phyloP scores from a whole-genome alignment of 1,284 basidiomycete genomes.

The Trichosporon faecale region DNA sequence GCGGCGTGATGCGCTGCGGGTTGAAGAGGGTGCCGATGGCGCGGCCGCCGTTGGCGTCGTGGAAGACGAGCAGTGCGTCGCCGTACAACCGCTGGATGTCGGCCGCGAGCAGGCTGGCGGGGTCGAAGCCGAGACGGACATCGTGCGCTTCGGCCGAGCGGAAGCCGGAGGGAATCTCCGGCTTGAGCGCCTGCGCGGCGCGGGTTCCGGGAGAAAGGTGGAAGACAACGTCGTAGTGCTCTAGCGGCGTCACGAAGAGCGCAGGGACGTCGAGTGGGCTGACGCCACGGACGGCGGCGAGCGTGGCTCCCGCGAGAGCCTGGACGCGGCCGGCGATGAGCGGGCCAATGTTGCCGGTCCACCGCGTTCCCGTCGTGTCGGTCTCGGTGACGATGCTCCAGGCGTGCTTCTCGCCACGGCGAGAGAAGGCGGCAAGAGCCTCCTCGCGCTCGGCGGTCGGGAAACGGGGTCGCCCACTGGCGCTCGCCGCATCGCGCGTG shows the following conservation, averaged over 20 bases:
- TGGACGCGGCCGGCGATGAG: conserved; percentile 68
- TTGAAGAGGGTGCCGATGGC: conserved; percentile 85
- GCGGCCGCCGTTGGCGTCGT: conserved; percentile 76
- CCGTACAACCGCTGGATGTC: conserved; percentile 70
- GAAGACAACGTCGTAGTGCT: conserved; percentile 83
- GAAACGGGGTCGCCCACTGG: conserved; percentile 42
- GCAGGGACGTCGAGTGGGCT: conserved; percentile 45
- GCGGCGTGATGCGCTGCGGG: conserved; percentile 53
- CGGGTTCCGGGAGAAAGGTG: conserved; percentile 69
- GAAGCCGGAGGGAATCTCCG: conserved; percentile 37
- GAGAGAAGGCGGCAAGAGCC: conserved; percentile 58
- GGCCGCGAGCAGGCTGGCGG: conserved; percentile 64
- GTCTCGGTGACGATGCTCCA: conserved; percentile 81
- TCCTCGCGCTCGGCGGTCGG: conserved; percentile 58
- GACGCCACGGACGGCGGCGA: conserved; percentile 47
- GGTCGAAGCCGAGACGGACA: conserved; percentile 61
- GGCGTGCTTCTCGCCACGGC: conserved; percentile 49
- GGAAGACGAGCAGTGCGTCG: conserved; percentile 79
- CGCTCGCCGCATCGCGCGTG: conserved; percentile 40
- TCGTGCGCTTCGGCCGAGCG: conserved; percentile 28
- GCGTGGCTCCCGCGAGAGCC: conserved; percentile 70
- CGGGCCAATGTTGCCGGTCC: conserved; percentile 64
- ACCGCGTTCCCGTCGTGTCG: conserved; percentile 70
- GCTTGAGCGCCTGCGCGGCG: conserved; percentile 58
- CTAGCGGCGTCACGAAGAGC: conserved; percentile 76